Conservation (phyloP, 2,329 filamentous ascomycete species). For the Diaporthe ilicicola region DNA sequence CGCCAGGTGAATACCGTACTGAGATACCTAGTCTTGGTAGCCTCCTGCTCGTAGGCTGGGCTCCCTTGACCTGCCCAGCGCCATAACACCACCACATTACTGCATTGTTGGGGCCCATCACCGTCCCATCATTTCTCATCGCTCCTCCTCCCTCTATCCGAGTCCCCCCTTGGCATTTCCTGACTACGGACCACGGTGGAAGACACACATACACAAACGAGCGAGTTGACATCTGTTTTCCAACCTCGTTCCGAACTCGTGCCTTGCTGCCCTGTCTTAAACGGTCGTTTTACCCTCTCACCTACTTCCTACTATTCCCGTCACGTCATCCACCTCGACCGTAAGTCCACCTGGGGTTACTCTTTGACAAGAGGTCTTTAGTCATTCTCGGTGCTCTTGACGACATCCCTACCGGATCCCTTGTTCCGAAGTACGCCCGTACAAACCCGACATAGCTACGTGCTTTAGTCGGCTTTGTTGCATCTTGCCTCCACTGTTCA, state of each 20-base stretch:
- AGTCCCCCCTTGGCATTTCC: background rate
- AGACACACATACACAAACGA: background rate
- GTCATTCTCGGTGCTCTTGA: constrained; percentile 8
- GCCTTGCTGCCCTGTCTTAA: background rate
- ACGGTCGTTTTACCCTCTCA: background rate
- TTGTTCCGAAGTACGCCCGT: constrained; percentile 22
- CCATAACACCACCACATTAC: constrained; percentile 6
- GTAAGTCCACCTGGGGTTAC: background rate
- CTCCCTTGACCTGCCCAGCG: constrained; percentile 10
- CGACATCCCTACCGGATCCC: constrained; percentile 1
- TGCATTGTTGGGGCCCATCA: constrained; percentile 19
- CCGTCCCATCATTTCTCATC: constrained; percentile 19
- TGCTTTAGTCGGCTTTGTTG: constrained; percentile 7
- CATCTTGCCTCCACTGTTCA: constrained; percentile 17
- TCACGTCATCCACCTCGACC: background rate
- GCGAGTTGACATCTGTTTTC: too few species aligned
- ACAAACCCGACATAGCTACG: constrained; percentile 24
- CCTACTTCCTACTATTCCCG: constrained; percentile 9
- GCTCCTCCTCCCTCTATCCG: background rate
- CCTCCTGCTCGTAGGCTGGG: constrained; percentile 2
- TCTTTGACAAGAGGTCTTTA: background rate
- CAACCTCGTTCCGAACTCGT: background rate
- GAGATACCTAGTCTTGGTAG: constrained; percentile 13
- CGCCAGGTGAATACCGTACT: background rate
- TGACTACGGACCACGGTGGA: background rate